phyloP scores from a whole-genome alignment of 2,329 filamentous ascomycete species.

The Cladosporium sp. region DNA sequence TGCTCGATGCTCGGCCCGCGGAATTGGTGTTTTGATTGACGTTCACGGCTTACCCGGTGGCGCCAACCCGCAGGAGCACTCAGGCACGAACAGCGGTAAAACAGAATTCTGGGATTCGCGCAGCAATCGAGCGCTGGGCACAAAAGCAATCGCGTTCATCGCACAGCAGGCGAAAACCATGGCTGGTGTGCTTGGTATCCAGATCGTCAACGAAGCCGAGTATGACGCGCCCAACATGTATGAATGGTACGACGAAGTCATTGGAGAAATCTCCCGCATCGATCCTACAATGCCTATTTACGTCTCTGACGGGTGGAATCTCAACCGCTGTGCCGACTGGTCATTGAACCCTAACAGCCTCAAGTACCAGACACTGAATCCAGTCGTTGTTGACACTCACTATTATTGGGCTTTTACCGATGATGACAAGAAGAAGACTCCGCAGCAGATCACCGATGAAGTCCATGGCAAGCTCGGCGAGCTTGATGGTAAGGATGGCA shows the following conservation, averaged over 20 bases:
- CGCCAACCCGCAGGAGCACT: slow-evolving; percentile 51
- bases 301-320: slow-evolving; percentile 54
- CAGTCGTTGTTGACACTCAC: slow-evolving; percentile 54
- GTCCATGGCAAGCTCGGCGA: slow-evolving; percentile 39
- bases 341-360: slow-evolving; percentile 35
- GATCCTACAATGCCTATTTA: slow-evolving; percentile 49
- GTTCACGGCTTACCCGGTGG: slow-evolving; percentile 55
- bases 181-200: slow-evolving; percentile 48
- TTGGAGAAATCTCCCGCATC: slow-evolving; percentile 42
- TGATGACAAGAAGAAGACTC: slow-evolving; percentile 44
- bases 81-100: slow-evolving; percentile 47
- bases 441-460: slow-evolving; percentile 47
- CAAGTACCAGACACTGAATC: slow-evolving; percentile 26
- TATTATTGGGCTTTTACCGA: slow-evolving; percentile 55
- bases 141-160: slow-evolving; percentile 46
- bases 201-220: slow-evolving; percentile 52
- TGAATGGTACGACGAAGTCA: slow-evolving; percentile 50
- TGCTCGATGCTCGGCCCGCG: slow-evolving; percentile 37
- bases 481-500: slow-evolving; percentile 43
- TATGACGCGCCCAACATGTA: slow-evolving; percentile 47
- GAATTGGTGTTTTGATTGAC: slow-evolving; percentile 53
- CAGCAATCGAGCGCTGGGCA: slow-evolving; percentile 40
- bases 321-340: slow-evolving; percentile 43
- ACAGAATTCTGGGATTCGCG: slow-evolving; percentile 47
- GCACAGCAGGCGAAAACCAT: slow-evolving; percentile 41